Conservation (phyloP, 257 asterid genomes). For the Solanum etuberosum region DNA sequence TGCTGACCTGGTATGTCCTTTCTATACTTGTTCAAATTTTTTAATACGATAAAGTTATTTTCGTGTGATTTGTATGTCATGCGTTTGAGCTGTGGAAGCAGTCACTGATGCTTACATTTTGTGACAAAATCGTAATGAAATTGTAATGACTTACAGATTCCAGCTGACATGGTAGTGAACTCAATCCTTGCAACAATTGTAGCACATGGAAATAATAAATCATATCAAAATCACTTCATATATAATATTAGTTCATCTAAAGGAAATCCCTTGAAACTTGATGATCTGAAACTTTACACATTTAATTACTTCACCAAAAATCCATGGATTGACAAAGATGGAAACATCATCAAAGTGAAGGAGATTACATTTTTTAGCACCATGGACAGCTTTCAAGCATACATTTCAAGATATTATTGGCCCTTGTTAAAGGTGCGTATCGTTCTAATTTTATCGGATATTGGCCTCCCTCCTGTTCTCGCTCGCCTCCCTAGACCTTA, state of each 20-base stretch:
- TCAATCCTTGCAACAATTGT: slow-evolving; percentile 32
- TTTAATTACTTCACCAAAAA: slow-evolving; percentile 20
- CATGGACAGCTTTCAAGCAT: slow-evolving; percentile 33
- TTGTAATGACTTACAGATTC: slow-evolving; percentile 25
- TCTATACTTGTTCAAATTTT: background rate
- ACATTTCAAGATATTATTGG: slow-evolving; percentile 26
- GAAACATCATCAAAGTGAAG: slow-evolving; percentile 22
- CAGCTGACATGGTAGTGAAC: slow-evolving; percentile 61
- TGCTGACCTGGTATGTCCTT: slow-evolving; percentile 31
- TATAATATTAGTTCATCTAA: slow-evolving; percentile 47
- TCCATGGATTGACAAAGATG: slow-evolving; percentile 26
- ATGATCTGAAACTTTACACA: slow-evolving; percentile 2
- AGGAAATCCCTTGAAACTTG: slow-evolving; percentile 26
- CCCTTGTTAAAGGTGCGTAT: background rate
- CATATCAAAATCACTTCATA: slow-evolving; percentile 4
- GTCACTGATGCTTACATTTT: background rate
- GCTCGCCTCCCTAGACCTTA: background rate
- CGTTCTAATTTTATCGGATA: background rate
- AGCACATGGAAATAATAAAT: background rate
- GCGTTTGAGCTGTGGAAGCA: background rate
- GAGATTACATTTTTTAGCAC: slow-evolving; percentile 1
- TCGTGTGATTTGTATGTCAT: background rate
- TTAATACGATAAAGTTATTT: background rate
- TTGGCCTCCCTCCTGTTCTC: background rate
- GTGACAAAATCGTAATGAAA: background rate